Conservation (phyloP, 768 basidiomycete genomes). For the Cystobasidiopsis lactophilus region DNA sequence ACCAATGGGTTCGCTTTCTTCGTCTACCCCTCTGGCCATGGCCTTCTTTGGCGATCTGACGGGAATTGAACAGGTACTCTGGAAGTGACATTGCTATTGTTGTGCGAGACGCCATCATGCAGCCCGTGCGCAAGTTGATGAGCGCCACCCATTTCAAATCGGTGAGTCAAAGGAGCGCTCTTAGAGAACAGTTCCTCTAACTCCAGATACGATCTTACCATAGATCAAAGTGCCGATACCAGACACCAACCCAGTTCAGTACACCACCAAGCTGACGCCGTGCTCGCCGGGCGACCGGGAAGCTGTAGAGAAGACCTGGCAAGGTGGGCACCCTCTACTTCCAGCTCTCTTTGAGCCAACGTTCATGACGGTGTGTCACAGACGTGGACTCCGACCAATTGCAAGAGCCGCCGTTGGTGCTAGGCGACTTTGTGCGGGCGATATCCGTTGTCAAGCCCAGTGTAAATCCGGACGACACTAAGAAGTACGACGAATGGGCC, state of each 20-base stretch:
- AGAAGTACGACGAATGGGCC: conserved; percentile 30
- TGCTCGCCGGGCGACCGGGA: conserved; percentile 82
- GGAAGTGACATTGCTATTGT: conserved; percentile 87
- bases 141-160: conserved; percentile 83
- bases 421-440: conserved; percentile 61
- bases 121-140: conserved; percentile 88
- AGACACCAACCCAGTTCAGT: conserved; percentile 16
- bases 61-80: conserved; percentile 37
- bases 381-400: conserved; percentile 70
- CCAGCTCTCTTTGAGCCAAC: too few species aligned
- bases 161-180: conserved; percentile 22
- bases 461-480: conserved; percentile 70
- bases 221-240: conserved; percentile 26
- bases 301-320: conserved; percentile 73
- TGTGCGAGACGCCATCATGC: conserved; percentile 93
- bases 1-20: conserved; percentile 48
- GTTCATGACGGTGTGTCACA: too few species aligned
- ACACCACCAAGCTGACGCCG: conserved; percentile 50
- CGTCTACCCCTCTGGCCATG: background rate
- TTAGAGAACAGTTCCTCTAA: background rate
- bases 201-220: background rate
- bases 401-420: conserved; percentile 58
- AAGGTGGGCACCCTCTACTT: too few species aligned
- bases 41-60: background rate
- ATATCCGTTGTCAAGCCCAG: conserved; percentile 61